A percentile compares a stretch with the other conserved stretches of the same genome.
Conservation (phyloP, 2,329 filamentous ascomycete genomes). For the Stromatinia cepivora region DNA sequence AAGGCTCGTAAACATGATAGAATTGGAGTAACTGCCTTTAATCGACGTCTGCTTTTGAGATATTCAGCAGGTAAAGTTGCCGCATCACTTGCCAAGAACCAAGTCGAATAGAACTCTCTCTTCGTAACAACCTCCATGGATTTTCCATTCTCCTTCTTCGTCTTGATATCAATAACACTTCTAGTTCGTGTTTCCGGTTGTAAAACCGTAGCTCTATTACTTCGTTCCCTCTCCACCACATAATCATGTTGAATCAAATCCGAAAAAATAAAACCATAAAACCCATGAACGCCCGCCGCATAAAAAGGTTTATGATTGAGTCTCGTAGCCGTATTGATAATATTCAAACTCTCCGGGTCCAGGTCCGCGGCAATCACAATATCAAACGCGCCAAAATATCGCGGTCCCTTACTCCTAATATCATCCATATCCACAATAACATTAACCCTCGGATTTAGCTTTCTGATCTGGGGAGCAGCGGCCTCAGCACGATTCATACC, state of each 20-base stretch:
- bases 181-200: constrained; percentile 75
- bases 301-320: constrained; percentile 82
- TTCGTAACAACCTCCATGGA: constrained; percentile 85
- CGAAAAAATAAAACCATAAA: constrained; percentile 94
- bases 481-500: constrained; percentile 85
- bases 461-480: constrained; percentile 73
- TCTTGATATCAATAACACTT: constrained; percentile 69
- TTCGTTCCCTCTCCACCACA: constrained; percentile 79
- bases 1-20: constrained; percentile 85
- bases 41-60: constrained; percentile 64
- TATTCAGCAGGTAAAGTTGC: constrained; percentile 72
- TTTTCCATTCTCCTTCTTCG: constrained; percentile 69
- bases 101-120: constrained; percentile 84
- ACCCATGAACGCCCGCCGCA: constrained; percentile 79
- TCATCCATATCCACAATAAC: constrained; percentile 69
- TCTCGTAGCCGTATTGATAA: constrained; percentile 84
- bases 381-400: constrained; percentile 78
- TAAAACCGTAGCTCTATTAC: constrained; percentile 65
- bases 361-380: constrained; percentile 89
- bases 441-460: constrained; percentile 85
- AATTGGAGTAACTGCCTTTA: constrained; percentile 76
- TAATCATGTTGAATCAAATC: constrained; percentile 91
- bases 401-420: constrained; percentile 65
- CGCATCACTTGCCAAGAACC: constrained; percentile 77
- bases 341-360: constrained; percentile 69